Evolutionary conservation across 1,284 basidiomycete species (phyloP), one percentile per base, ranked within the genome.

Genomic region (Blastosporella zonata): DNA sequence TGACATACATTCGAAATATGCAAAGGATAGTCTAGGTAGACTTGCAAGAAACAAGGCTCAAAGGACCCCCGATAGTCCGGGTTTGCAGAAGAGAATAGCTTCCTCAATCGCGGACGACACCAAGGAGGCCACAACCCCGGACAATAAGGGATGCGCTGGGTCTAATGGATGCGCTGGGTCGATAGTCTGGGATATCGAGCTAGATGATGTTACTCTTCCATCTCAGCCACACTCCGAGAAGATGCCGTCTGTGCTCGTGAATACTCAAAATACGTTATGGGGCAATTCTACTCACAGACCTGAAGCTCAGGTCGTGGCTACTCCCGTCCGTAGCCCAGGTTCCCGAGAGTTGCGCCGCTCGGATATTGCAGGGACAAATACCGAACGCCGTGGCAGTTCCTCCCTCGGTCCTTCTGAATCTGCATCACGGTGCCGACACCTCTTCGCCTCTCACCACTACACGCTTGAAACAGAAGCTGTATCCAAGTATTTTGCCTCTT

Each of bases 111-210:
- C 36, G 25, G 15, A 49, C 23, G 17, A 22, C 5, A 7, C 18
- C n/a, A 10, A 13, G n/a, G 33, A 38, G 18, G 10, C 35, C 12
- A 38, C 12, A 31, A 37, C 18, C 23, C 29, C 13, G 3, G 12
- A 31, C 12, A 12, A 31, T 13, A 13, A 18, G 28, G 29, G 18
- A 44, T 27, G 55, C 35, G 58, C 62, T 7, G 67, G 64, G 48
- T 88, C 86, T 18, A 43, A 18, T 25, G 29, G 18, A 44, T 27
- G 55, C 35, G 58, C 62, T 7, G 67, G 64, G 48, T 88, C 86
- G 12, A 68, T 78, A 18, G 57, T 79, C 18, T 88, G 85, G 87
- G 81, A 82, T 55, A 85, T 87, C 34, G 86, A 87, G 63, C 57
- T 65, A 10, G 71, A 75, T 15, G 65, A 61, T 21, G 49, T 13